Evolutionary conservation across 176 grass and related monocot genomes (phyloP).

Genomic region (Dendrocalamus sinicus): DNA sequence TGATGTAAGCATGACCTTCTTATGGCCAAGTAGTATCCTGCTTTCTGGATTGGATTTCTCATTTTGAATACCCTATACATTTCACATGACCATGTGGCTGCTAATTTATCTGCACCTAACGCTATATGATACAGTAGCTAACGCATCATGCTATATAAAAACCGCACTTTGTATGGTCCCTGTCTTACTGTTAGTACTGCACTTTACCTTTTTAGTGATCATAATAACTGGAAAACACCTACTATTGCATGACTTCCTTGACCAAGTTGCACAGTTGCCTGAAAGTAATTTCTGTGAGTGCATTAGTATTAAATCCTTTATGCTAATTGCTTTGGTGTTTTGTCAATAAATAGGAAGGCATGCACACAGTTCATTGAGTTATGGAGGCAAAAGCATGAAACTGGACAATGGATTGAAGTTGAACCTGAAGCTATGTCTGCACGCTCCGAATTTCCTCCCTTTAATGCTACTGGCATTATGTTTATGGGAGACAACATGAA

Average conservation of each 20-base stretch:
- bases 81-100: not conserved
- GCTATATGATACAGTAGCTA: constrained; percentile 1
- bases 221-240: constrained; percentile 5
- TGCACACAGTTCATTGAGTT: constrained; percentile 80
- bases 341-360: constrained; percentile 65
- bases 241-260: constrained; percentile 13
- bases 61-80: constrained; percentile 13
- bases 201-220: not conserved
- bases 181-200: constrained; percentile 5
- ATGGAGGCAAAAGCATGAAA: constrained; percentile 98
- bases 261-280: not conserved
- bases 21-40: not conserved
- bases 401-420: constrained; percentile 96
- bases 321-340: constrained; percentile 4
- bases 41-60: constrained; percentile 21
- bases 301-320: not conserved
- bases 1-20: constrained; percentile 64
- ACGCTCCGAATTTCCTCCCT: constrained; percentile 83
- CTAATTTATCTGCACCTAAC: not conserved
- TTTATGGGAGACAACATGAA: constrained; percentile 70
- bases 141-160: constrained; percentile 28
- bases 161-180: not conserved
- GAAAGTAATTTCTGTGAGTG: not conserved
- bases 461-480: constrained; percentile 78
- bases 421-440: constrained; percentile 82